These are phyloP conservation scores for Sugiyamaella sp. DNA, from an alignment of 1,139 yeast species.

Conservation along the genomic window DNA sequence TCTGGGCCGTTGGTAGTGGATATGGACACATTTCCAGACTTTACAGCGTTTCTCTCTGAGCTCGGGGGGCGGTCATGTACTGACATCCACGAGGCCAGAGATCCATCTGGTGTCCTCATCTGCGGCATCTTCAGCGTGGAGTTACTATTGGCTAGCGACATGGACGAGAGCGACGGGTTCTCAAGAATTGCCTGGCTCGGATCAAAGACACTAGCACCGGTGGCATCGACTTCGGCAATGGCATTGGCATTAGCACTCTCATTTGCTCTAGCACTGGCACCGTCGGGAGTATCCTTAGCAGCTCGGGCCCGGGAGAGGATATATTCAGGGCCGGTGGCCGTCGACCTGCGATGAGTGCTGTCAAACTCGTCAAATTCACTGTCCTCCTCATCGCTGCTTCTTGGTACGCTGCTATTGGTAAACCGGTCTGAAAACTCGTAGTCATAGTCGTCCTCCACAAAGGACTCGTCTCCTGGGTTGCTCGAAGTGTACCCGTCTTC, in stretches of 20 bases:
- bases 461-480: constrained; percentile 18
- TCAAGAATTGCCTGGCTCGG: constrained; percentile 16
- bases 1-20: no score
- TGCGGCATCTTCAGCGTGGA: constrained; percentile 29
- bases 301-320: background rate
- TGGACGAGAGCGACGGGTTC: constrained; percentile 23
- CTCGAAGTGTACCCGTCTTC: constrained; percentile 14
- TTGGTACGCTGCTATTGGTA: constrained; percentile 18
- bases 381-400: constrained; percentile 17
- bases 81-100: constrained; percentile 4
- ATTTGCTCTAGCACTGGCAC: background rate
- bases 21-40: background rate
- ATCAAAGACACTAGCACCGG: background rate
- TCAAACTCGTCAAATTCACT: constrained; percentile 1
- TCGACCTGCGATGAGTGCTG: background rate
- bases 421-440: constrained; percentile 16
- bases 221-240: background rate
- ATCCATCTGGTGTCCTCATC: constrained; percentile 16
- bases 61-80: no score
- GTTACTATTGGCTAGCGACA: constrained; percentile 27
- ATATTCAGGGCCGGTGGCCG: no score
- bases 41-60: no score
- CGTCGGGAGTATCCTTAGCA: background rate
- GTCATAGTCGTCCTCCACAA: constrained; percentile 16
- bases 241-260: background rate